Evolutionary conservation across 1,284 basidiomycete species (phyloP).

Genomic region (Violaceomyces palustris): DNA sequence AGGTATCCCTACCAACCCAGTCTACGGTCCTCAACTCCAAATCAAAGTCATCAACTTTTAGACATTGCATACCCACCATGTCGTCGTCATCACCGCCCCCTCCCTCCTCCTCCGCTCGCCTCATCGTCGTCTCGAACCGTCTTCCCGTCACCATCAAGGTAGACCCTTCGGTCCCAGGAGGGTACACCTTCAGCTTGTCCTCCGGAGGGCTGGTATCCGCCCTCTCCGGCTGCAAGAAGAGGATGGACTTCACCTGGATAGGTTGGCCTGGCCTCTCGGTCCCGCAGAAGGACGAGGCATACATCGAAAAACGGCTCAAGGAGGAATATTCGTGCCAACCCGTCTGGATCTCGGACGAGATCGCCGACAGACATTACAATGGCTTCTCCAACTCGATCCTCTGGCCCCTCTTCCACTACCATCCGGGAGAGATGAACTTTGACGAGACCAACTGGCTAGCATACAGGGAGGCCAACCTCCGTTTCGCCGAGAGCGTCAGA

Average conservation of each 20-base stretch:
- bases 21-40: no score
- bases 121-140: conserved; percentile 93
- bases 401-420: conserved; percentile 99
- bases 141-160: conserved; percentile 62
- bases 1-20: no score
- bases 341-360: conserved; percentile 93
- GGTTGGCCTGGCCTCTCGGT: conserved; percentile 51
- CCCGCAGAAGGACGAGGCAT: conserved; percentile 35
- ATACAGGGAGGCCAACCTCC: conserved; percentile 92
- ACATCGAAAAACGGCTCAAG: conserved; percentile 62
- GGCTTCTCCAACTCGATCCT: conserved; percentile 98
- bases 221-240: conserved; percentile 47
- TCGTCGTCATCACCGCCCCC: no score
- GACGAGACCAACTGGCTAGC: conserved; percentile 97
- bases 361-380: conserved; percentile 97
- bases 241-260: conserved; percentile 52
- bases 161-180: conserved; percentile 42
- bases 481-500: conserved; percentile 83
- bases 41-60: no score
- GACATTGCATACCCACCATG: no score
- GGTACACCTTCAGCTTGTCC: conserved; percentile 48
- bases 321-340: conserved; percentile 95
- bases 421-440: conserved; percentile 78
- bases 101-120: conserved; percentile 54
- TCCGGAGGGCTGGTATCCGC: conserved; percentile 51